Evolutionary conservation across 345 rosid species (phyloP).

Genomic region (Eucalyptus regnans): DNA sequence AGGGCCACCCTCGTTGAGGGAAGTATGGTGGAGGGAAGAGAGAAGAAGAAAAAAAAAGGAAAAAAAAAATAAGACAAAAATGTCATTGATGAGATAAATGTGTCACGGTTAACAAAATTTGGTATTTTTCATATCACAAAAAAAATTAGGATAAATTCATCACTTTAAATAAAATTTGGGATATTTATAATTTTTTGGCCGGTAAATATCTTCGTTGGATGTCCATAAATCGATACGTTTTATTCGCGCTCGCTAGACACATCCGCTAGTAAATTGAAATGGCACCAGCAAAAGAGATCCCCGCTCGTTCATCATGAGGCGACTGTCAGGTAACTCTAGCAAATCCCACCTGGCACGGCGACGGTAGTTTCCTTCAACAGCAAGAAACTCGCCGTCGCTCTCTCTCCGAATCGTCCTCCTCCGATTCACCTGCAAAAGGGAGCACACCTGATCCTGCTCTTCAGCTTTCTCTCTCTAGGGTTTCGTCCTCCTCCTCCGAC

Average conservation of each 20-base stretch:
- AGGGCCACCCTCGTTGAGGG: no score
- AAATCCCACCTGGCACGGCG: not conserved
- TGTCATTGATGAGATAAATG: fast-evolving
- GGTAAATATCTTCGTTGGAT: not conserved
- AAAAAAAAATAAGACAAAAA: fast-evolving
- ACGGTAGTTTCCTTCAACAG: not conserved
- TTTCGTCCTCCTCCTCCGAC: not conserved
- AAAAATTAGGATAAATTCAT: no score
- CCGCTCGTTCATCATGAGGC: not conserved
- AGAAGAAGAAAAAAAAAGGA: fast-evolving
- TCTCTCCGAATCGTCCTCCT: not conserved
- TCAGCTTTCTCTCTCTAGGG: not conserved
- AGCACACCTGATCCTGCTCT: not conserved
- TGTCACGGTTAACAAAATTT: fast-evolving
- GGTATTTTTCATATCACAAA: fast-evolving
- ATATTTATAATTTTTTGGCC: no score
- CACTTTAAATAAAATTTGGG: no score
- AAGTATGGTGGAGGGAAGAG: fast-evolving
- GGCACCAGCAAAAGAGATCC: not conserved
- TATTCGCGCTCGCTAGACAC: not conserved
- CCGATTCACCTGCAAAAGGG: not conserved
- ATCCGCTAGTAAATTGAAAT: not conserved
- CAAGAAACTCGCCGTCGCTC: not conserved
- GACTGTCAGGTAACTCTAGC: not conserved
- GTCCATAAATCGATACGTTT: not conserved